A percentile compares a stretch with the other conserved stretches of the same genome.
Evolutionary conservation across 805 yeast species (phyloP).

Genomic region (Starmerella powellii): DNA sequence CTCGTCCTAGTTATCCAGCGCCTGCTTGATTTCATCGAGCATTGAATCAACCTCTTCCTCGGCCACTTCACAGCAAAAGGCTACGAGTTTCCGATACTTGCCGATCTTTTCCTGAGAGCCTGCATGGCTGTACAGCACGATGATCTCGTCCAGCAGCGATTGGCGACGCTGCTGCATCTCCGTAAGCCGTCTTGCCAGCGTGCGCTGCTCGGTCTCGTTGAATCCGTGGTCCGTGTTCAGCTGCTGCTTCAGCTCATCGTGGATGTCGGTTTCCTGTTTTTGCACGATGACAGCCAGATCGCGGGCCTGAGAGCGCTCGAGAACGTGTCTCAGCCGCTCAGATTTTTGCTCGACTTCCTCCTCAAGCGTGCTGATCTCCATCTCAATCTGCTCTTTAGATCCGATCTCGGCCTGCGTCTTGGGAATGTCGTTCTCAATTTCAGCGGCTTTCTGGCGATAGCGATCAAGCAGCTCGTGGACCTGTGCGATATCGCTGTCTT

Average conservation of each 20-base stretch:
- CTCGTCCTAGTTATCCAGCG: constrained; percentile 25
- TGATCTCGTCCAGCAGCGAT: constrained; percentile 37
- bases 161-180: constrained; percentile 35
- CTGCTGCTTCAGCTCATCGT: constrained; percentile 22
- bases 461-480: constrained; percentile 35
- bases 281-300: constrained; percentile 48
- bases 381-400: constrained; percentile 22
- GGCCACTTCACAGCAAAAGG: constrained; percentile 63
- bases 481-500: constrained; percentile 42
- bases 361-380: constrained; percentile 22
- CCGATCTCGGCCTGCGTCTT: constrained; percentile 27
- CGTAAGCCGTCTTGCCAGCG: constrained; percentile 31
- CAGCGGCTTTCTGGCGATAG: constrained; percentile 33
- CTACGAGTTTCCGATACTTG: constrained; percentile 67
- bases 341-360: constrained; percentile 25
- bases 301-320: constrained; percentile 55
- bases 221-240: constrained; percentile 14
- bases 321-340: constrained; percentile 32
- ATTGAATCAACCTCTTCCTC: constrained; percentile 70
- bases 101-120: constrained; percentile 48
- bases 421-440: constrained; percentile 28
- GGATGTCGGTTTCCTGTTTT: constrained; percentile 36
- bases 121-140: constrained; percentile 37
- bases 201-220: constrained; percentile 19
- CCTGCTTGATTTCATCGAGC: constrained; percentile 61